Evolutionary conservation across 148 eudicot species (phyloP), one percentile per base, ranked within the genome.

Genomic region (Drosera capensis): DNA sequence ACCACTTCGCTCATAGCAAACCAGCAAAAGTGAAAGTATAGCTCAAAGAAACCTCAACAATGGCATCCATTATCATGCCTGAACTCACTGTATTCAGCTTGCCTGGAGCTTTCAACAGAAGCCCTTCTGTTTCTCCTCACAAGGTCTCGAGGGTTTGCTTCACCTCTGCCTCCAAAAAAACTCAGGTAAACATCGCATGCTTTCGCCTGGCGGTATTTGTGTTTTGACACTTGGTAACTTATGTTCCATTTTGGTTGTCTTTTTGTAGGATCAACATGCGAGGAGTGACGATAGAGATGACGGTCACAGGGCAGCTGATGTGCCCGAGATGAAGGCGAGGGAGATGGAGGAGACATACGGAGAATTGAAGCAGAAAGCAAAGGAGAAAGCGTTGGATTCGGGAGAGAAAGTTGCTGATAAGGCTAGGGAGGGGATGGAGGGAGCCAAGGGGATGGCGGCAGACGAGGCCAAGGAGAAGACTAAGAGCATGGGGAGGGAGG

Each of bases 101-200:
- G 26, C 58, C 80, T 0, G 75, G 62, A 45, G 46, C 62, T 8
- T 46, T 67, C 29, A 54, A 61, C 46, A 70, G 41, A 14, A 7
- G 68, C 15, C n/a, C 61, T 18, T 25, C 73, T 21, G 45, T 56
- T 22, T 23, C 30, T 20, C 46, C 72, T 30, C 60, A 46, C n/a
- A 71, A 59, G 58, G 71, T 63, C 19, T 74, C 93, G 11, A 43
- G 86, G 49, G 72, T 76, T 55, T 62, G 64, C 64, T 67, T 84
- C 46, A 34, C 85, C 46, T 76, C 77, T 8, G 66, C 80, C 29
- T 55, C 83, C 46, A 73, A 47, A 25, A 14, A 37, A 35, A 26
- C 66, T 16, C 46, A 66, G 80, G 79, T 72, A 52, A 29, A 5
- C 12, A 12, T 29, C 12, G 12, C 35, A 7, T 29, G 7, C 35